Percentiles rank a stretch among this genome's conserved stretches.
These are phyloP conservation scores for Fusarium camptoceras DNA, from an alignment of 2,329 filamentous ascomycete species.

Conservation along the genomic window DNA sequence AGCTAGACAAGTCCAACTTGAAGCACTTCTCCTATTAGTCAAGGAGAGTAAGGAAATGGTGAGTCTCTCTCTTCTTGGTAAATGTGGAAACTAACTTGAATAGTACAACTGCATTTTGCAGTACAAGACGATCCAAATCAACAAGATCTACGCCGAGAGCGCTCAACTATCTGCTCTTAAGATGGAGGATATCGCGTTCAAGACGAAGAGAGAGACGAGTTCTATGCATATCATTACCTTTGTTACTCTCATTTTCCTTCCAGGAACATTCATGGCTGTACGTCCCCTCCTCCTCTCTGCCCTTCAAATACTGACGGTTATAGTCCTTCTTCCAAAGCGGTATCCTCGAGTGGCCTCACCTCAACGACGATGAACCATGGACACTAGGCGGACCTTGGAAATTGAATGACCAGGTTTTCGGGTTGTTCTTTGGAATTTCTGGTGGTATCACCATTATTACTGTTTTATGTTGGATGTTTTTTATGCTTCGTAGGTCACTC, in stretches of 20 bases:
- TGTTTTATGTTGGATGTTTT: constrained; percentile 2
- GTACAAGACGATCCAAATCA: constrained; percentile 17
- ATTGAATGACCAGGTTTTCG: constrained; percentile 9
- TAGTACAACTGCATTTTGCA: constrained; percentile 33
- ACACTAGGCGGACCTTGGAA: not conserved
- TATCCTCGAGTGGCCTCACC: constrained; percentile 20
- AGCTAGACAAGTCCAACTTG: constrained; percentile 11
- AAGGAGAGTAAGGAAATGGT: constrained; percentile 29
- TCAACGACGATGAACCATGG: not conserved
- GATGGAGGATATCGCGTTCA: constrained; percentile 34
- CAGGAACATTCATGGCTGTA: constrained; percentile 37
- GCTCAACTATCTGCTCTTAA: constrained; percentile 23
- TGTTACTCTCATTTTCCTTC: constrained; percentile 32
- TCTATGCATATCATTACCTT: constrained; percentile 37
- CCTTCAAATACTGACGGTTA: not conserved
- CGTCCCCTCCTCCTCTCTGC: not conserved
- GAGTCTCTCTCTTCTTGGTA: not conserved
- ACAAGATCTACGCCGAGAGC: constrained; percentile 30
- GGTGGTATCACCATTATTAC: not conserved
- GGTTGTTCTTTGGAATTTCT: constrained; percentile 16
- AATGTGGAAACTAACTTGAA: not conserved
- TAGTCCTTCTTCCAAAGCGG: constrained; percentile 36
- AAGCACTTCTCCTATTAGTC: constrained; percentile 6
- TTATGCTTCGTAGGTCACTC: constrained; percentile 9
- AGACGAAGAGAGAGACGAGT: constrained; percentile 33